These are phyloP conservation scores for Trypanosoma lewisi DNA, from an alignment of 208 protist species.

Conservation along the genomic window DNA sequence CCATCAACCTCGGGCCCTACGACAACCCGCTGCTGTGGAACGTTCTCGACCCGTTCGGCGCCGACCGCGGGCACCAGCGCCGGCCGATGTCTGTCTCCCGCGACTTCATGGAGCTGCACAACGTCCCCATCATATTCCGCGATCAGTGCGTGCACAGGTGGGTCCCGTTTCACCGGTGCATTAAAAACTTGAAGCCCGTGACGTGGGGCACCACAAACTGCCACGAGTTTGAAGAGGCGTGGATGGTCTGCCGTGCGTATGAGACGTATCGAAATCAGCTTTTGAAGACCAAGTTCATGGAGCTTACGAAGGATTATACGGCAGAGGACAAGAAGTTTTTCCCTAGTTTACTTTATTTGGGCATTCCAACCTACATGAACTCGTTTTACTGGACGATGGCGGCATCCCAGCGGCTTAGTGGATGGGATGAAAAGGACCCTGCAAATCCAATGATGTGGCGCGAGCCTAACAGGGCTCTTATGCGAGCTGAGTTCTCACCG, in stretches of 20 bases:
- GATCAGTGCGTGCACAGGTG: conserved; percentile 90
- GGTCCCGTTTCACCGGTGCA: conserved; percentile 80
- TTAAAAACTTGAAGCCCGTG: conserved; percentile 84
- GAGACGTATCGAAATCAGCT: conserved; percentile 88
- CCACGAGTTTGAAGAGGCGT: conserved; percentile 88
- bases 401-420: conserved; percentile 80
- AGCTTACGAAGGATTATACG: conserved; percentile 89
- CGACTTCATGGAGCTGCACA: conserved; percentile 86
- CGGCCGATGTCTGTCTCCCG: conserved; percentile 87
- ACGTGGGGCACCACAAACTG: conserved; percentile 87
- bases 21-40: conserved; percentile 91
- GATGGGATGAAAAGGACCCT: conserved; percentile 88
- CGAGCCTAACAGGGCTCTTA: conserved; percentile 87
- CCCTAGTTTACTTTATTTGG: conserved; percentile 78
- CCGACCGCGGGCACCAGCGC: conserved; percentile 88
- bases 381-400: conserved; percentile 86
- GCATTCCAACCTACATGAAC: conserved; percentile 75
- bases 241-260: conserved; percentile 85
- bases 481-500: conserved; percentile 86
- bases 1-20: conserved; percentile 88
- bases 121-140: conserved; percentile 83
- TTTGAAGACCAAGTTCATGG: conserved; percentile 89
- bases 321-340: conserved; percentile 91
- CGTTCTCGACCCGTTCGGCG: conserved; percentile 87
- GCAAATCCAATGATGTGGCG: conserved; percentile 86